Evolutionary conservation across 2,329 filamentous ascomycete species (phyloP), one percentile per base, ranked within the genome.

Genomic region (Aspergillus sp.): DNA sequence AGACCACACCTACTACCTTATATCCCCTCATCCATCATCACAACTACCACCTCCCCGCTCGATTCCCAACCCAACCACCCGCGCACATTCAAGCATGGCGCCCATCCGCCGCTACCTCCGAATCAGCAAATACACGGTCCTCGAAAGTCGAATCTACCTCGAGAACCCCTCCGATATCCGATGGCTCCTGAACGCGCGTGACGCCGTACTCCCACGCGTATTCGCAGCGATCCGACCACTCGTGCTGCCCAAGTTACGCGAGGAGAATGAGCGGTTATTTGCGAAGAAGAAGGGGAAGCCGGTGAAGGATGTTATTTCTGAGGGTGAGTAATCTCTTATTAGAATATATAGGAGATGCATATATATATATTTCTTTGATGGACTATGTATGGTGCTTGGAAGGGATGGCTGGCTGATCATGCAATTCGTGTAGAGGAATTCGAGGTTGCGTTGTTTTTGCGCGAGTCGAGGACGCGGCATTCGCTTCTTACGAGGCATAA

Each of bases 101-200:
- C 93, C 93, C 10, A 86, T 96, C 51, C 88, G 93, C 61, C 87
- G 93, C 69, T 97, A 98, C 74, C 83, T 98, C 58, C 87, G 94
- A 55, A 96, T 98, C 68, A 94, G 90, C 58, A 93, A 94, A 73
- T 91, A 92, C 76, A 96, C 94, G 4, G 92, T 97, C 32, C 84
- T 99, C n/a, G 95, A 99, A 83, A 92, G 91, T 65, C 92, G 93
- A 66, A 95, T 99, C 67, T 98, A 98, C 77, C 87, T 97, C 50
- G 94, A 98, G 66, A 93, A 94, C 69, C 95, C 95, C 0, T 86
- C 89, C 11, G 86, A 96, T 62, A 86, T 87, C 23, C 86, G 91
- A 66, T 88, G 89, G 71, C 97, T 96, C 88, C 86, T 99, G 17
- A 84, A 96, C 65, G 84, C 90, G 38, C 86, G 88, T 65, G 83